A percentile compares a stretch with the other conserved stretches of the same genome.
phyloP scores from a whole-genome alignment of 116 monocot genomes.

The Phalaenopsis hybrid region DNA sequence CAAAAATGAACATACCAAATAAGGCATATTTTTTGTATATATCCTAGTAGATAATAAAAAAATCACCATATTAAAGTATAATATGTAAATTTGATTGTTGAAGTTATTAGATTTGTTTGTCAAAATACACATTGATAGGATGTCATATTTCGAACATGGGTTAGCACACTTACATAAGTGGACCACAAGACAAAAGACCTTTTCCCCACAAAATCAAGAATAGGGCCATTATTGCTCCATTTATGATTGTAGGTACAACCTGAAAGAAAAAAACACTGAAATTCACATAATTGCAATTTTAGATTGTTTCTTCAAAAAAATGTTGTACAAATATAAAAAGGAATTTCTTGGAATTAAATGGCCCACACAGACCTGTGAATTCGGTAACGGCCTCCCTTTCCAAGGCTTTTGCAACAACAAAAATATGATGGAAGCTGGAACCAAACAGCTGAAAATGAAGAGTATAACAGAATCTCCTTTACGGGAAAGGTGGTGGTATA shows the following conservation, averaged over 20 bases:
- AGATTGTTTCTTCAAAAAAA: neutral
- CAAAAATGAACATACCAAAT: neutral
- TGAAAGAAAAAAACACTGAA: slow-evolving; percentile 24
- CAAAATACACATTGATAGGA: neutral
- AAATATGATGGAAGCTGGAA: slow-evolving; percentile 82
- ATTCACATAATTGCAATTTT: slow-evolving; percentile 4
- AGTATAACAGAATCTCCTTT: slow-evolving; percentile 62
- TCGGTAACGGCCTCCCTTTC: slow-evolving; percentile 76
- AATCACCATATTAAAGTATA: too few species aligned
- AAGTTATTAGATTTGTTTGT: too few species aligned
- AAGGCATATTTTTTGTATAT: neutral
- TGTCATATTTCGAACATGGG: neutral
- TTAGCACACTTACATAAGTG: slow-evolving; percentile 57
- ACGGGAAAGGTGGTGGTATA: slow-evolving; percentile 63
- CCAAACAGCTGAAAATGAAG: slow-evolving; percentile 78
- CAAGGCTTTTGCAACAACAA: slow-evolving; percentile 82
- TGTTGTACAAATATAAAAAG: neutral
- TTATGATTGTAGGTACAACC: slow-evolving; percentile 83
- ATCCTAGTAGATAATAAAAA: neutral
- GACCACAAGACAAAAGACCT: slow-evolving; percentile 88
- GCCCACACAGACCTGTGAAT: slow-evolving; percentile 66
- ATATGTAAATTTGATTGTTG: too few species aligned
- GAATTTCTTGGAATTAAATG: slow-evolving; percentile 9
- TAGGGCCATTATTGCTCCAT: slow-evolving; percentile 93
- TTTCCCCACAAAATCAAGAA: slow-evolving; percentile 88